Percentiles rank a stretch among this genome's conserved stretches.
These are phyloP conservation scores for Leccinum rimulosum DNA, from an alignment of 768 basidiomycete genomes.

Conservation along the genomic window DNA sequence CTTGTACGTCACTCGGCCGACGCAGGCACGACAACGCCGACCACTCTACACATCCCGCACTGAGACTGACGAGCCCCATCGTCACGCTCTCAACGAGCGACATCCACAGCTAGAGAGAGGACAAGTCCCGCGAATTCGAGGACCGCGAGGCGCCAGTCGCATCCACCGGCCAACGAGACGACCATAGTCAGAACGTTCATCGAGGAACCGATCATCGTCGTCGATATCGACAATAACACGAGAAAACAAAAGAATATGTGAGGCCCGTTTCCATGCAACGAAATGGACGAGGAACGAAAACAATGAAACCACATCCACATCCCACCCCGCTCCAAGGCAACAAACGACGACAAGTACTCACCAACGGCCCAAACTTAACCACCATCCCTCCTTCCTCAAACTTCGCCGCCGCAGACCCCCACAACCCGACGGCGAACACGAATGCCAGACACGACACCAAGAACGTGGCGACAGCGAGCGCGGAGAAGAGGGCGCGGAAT, in stretches of 20 bases:
- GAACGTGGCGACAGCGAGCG: not conserved
- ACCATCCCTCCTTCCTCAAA: not conserved
- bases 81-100: not conserved
- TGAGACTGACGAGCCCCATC: conserved; percentile 3
- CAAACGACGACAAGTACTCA: not conserved
- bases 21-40: not conserved
- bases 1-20: not conserved
- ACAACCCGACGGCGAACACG: not conserved
- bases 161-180: conserved; percentile 1
- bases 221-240: not conserved
- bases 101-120: not conserved
- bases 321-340: not conserved
- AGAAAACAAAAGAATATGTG: not conserved
- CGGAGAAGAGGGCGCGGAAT: not conserved
- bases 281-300: not conserved
- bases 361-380: conserved; percentile 3
- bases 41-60: not conserved
- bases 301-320: not conserved
- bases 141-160: too few species aligned
- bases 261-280: not conserved
- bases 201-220: conserved; percentile 42
- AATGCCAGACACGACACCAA: not conserved
- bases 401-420: not conserved
- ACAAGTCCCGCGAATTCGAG: too few species aligned
- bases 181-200: conserved; percentile 40